phyloP scores from a whole-genome alignment of 371 early-diverging fungal species.

The Rhizopus microsporus region DNA sequence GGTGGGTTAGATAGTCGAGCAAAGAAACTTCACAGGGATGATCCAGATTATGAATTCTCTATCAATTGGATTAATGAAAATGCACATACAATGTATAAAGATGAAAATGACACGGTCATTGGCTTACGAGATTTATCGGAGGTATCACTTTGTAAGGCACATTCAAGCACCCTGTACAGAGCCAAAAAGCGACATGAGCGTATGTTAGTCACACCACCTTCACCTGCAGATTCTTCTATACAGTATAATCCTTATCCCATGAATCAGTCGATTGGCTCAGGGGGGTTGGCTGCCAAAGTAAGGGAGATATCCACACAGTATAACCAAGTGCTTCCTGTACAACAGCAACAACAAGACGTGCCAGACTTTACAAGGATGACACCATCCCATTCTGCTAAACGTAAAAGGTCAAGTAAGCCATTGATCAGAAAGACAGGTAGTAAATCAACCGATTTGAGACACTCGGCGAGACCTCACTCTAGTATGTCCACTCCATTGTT shows the following conservation, averaged over 20 bases:
- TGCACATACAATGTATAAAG: conserved; percentile 44
- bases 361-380: conserved; percentile 23
- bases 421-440: conserved; percentile 1
- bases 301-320: conserved; percentile 20
- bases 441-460: conserved; percentile 8
- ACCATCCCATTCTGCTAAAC: conserved; percentile 25
- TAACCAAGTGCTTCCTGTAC: conserved; percentile 8
- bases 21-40: conserved; percentile 45
- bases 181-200: conserved; percentile 51
- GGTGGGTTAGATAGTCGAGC: conserved; percentile 51
- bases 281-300: conserved; percentile 31
- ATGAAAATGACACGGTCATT: conserved; percentile 30
- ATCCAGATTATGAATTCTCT: conserved; percentile 51
- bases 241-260: conserved; percentile 4
- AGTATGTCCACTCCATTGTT: conserved; percentile 30
- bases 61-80: conserved; percentile 46
- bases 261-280: conserved; percentile 3
- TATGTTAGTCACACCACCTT: conserved; percentile 40
- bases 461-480: conserved; percentile 13
- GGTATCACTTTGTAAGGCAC: conserved; percentile 57
- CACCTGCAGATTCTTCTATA: conserved; percentile 42
- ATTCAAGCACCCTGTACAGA: conserved; percentile 51
- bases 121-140: conserved; percentile 38
- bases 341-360: conserved; percentile 2
- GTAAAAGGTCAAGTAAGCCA: conserved; percentile 21